Evolutionary conservation across 495 filamentous ascomycete genomes (phyloP).

Genomic region (Neurospora sp.): DNA sequence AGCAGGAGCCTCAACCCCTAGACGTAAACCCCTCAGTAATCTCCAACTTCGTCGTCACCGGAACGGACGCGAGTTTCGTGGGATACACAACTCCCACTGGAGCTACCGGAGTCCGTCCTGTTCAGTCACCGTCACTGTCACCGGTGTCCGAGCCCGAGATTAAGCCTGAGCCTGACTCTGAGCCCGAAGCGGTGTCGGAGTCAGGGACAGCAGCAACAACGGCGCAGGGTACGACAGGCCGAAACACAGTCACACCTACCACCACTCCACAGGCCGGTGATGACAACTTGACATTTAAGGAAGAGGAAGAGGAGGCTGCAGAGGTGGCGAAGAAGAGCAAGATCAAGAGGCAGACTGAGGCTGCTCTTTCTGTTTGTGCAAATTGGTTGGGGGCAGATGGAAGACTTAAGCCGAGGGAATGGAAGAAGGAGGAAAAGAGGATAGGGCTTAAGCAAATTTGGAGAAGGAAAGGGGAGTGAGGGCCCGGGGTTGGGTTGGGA

Average conservation of each 20-base stretch:
- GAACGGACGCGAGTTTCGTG: not conserved
- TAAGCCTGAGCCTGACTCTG: not conserved
- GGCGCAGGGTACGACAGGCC: not conserved
- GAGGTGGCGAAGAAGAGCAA: not conserved
- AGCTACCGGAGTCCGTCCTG: not conserved
- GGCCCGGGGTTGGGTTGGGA: not conserved
- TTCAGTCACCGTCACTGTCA: not conserved
- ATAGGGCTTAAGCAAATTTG: not conserved
- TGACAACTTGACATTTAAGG: not conserved
- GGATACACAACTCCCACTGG: not conserved
- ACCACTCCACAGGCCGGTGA: not conserved
- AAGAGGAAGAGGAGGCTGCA: not conserved
- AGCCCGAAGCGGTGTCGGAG: not conserved
- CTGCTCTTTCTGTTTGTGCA: not conserved
- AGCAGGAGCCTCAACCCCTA: not conserved
- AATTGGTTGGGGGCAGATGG: not conserved
- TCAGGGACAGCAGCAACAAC: not conserved
- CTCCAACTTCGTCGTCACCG: not conserved
- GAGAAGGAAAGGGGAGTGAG: not conserved
- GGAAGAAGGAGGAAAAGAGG: not conserved
- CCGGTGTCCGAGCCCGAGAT: not conserved
- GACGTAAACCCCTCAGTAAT: not conserved
- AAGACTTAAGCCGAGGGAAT: not conserved
- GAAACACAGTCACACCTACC: not conserved
- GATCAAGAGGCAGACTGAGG: not conserved